These are phyloP conservation scores for Hanseniaspora valbyensis DNA, from an alignment of 805 yeast genomes.

Conservation along the genomic window DNA sequence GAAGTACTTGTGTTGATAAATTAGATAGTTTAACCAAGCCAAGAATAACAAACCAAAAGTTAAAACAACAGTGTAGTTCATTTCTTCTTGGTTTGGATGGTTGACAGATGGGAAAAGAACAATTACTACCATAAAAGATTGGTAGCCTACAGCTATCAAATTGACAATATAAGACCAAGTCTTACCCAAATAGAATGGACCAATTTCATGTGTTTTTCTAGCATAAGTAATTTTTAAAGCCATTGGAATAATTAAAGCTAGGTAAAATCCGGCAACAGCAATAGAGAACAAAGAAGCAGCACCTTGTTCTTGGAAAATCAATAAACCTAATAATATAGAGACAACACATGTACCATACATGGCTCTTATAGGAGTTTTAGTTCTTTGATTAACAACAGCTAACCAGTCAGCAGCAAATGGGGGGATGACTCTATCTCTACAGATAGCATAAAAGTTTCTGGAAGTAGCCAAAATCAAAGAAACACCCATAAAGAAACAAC, in stretches of 20 bases:
- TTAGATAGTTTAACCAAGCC: conserved; percentile 39
- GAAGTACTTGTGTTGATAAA: conserved; percentile 42
- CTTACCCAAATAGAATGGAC: conserved; percentile 51
- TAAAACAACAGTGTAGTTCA: conserved; percentile 60
- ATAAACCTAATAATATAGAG: conserved; percentile 43
- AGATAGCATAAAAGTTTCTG: conserved; percentile 61
- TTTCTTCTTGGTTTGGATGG: conserved; percentile 31
- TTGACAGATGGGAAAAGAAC: conserved; percentile 47
- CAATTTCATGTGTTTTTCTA: conserved; percentile 42
- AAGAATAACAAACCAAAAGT: conserved; percentile 48
- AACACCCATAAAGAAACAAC: conserved; percentile 58
- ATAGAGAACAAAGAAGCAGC: conserved; percentile 59
- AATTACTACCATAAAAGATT: conserved; percentile 41
- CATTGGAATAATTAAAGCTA: conserved; percentile 56
- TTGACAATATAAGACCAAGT: conserved; percentile 35
- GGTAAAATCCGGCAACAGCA: conserved; percentile 49
- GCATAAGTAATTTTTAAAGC: conserved; percentile 42
- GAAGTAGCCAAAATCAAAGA: conserved; percentile 49
- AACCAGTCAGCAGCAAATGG: conserved; percentile 42
- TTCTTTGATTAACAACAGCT: conserved; percentile 42
- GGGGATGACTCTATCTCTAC: conserved; percentile 66
- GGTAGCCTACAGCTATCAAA: conserved; percentile 38
- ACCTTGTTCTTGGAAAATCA: conserved; percentile 47
- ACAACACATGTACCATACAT: conserved; percentile 42
- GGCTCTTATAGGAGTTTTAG: conserved; percentile 54